Percentiles rank a stretch among this genome's conserved stretches.
phyloP scores from a whole-genome alignment of 768 basidiomycete genomes.

The Suillus subalutaceus region DNA sequence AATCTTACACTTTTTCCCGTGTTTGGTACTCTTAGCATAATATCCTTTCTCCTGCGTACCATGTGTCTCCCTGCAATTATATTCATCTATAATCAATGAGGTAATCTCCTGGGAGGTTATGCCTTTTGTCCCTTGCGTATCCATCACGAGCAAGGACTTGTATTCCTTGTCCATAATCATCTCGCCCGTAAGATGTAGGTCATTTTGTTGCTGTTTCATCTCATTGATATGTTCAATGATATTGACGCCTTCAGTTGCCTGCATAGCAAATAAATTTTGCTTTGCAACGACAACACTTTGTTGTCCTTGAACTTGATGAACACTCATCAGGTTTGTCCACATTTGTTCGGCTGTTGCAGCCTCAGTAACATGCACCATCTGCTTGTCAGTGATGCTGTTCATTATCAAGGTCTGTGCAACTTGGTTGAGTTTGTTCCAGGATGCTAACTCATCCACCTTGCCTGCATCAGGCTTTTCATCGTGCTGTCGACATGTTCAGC shows the following conservation, averaged over 20 bases:
- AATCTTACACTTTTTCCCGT: too few species aligned
- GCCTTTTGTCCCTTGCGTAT: not conserved
- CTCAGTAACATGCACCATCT: not conserved
- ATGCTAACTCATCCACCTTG: too few species aligned
- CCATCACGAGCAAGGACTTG: not conserved
- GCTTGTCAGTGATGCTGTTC: slow-evolving; percentile 1
- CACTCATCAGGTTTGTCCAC: slow-evolving; percentile 4
- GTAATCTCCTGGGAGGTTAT: too few species aligned
- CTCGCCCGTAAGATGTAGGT: not conserved
- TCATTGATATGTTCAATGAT: not conserved
- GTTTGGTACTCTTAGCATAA: too few species aligned
- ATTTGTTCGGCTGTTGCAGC: too few species aligned
- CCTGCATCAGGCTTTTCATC: not conserved
- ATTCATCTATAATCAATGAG: too few species aligned
- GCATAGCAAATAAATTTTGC: not conserved
- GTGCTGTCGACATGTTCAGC: not conserved
- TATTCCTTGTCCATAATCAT: not conserved
- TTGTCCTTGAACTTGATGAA: slow-evolving; percentile 9
- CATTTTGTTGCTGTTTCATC: not conserved
- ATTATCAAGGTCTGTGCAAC: too few species aligned
- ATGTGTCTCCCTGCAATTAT: too few species aligned
- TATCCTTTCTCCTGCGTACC: too few species aligned
- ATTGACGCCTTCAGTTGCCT: not conserved
- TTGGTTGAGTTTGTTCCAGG: too few species aligned
- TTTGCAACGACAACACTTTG: not conserved